phyloP scores from a whole-genome alignment of 768 basidiomycete genomes.

The Clitopilus passeckerianus region DNA sequence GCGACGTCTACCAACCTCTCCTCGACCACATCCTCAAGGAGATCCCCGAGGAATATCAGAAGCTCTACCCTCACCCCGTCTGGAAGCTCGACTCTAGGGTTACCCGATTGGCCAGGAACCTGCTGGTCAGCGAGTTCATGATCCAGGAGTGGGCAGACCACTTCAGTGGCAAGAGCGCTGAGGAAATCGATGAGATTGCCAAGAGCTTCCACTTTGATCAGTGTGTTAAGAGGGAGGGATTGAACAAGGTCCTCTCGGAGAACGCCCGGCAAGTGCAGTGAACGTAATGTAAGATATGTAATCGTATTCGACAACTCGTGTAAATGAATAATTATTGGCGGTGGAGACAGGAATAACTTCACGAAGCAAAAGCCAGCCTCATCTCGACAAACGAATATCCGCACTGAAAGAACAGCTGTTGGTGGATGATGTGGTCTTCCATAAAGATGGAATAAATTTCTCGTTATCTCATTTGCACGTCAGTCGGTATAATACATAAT shows the following conservation, averaged over 20 bases:
- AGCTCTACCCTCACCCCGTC: constrained; percentile 58
- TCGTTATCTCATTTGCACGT: no score
- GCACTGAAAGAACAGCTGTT: no score
- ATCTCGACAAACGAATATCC: no score
- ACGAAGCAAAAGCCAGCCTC: no score
- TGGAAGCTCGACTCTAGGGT: constrained; percentile 57
- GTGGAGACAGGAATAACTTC: no score
- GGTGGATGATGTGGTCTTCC: no score
- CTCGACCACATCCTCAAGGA: constrained; percentile 56
- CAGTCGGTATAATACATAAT: no score
- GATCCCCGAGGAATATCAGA: constrained; percentile 43
- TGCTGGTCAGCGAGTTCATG: constrained; percentile 67
- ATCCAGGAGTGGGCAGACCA: constrained; percentile 72
- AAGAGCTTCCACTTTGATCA: constrained; percentile 67
- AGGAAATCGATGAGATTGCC: constrained; percentile 70
- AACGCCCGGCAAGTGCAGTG: constrained; percentile 28
- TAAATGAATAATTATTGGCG: no score
- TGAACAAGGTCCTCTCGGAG: constrained; percentile 51
- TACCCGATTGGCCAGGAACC: constrained; percentile 57
- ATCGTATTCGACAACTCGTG: background rate
- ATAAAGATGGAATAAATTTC: no score
- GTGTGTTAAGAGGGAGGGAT: constrained; percentile 62
- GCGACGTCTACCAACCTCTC: constrained; percentile 59
- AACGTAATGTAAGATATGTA: background rate
- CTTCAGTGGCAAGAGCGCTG: constrained; percentile 51